phyloP scores from a whole-genome alignment of 163 green algal genomes.

The Chlamydomonas reinhardtii region DNA sequence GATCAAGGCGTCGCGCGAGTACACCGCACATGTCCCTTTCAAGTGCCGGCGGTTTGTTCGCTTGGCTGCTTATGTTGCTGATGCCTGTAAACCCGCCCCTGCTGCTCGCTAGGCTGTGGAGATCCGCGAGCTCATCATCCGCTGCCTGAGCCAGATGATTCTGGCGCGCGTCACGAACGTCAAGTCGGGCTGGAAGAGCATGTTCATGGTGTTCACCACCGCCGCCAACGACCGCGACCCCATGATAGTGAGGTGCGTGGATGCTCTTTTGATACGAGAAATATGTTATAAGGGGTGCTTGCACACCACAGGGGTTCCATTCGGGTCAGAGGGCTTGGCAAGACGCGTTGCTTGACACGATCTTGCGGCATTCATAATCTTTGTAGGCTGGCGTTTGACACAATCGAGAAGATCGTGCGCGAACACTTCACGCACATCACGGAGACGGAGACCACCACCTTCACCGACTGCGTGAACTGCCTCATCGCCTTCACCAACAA shows the following conservation, averaged over 20 bases:
- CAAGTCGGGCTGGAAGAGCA: conserved; percentile 97
- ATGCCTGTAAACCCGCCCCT: too few species aligned
- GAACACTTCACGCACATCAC: conserved; percentile 96
- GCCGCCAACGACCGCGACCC: conserved; percentile 87
- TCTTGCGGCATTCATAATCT: too few species aligned
- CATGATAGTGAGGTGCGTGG: conserved; percentile 65
- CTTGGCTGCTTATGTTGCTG: too few species aligned
- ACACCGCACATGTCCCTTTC: too few species aligned
- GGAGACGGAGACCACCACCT: conserved; percentile 95
- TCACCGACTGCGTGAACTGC: conserved; percentile 99
- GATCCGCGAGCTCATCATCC: conserved; percentile 98
- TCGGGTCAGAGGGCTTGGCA: too few species aligned
- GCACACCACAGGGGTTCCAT: too few species aligned
- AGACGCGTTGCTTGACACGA: too few species aligned
- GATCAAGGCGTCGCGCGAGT: too few species aligned
- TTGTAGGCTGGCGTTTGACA: conserved; percentile 92
- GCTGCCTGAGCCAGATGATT: conserved; percentile 95
- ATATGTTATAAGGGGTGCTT: too few species aligned
- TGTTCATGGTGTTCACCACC: conserved; percentile 98
- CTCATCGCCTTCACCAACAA: conserved; percentile 99
- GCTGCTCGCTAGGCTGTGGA: conserved; percentile 79
- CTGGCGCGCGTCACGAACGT: conserved; percentile 92
- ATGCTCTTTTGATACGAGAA: too few species aligned
- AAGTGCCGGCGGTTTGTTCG: too few species aligned
- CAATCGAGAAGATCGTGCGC: conserved; percentile 98